A percentile compares a stretch with the other conserved stretches of the same genome.
These are phyloP conservation scores for Backusella westeae DNA, from an alignment of 192 early-diverging fungal genomes.

Conservation along the genomic window DNA sequence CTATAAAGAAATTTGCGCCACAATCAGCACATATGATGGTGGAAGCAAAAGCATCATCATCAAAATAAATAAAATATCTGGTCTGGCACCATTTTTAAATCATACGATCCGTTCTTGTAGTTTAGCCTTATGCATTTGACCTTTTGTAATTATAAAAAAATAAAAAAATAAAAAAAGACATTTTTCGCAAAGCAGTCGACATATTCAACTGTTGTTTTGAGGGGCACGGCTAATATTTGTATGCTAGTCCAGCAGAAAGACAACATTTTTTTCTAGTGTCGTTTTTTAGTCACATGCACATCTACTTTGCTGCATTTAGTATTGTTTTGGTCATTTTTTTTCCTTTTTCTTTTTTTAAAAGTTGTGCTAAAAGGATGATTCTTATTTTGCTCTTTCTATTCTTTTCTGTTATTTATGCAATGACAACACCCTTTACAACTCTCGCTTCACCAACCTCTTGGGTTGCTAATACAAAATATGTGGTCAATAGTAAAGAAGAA, in stretches of 20 bases:
- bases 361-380: not conserved
- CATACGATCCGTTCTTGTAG: too few relatives aligned
- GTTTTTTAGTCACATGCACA: not conserved
- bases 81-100: not conserved
- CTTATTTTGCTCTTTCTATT: not conserved
- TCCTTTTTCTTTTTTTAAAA: not conserved
- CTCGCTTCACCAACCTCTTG: not conserved
- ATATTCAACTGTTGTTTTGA: too few relatives aligned
- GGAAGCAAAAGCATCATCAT: not conserved
- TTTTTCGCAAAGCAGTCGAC: too few relatives aligned
- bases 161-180: too few relatives aligned
- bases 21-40: constrained; percentile 34
- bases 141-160: too few relatives aligned
- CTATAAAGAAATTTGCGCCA: constrained; percentile 68
- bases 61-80: not conserved
- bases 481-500: not conserved
- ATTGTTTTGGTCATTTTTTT: not conserved
- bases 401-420: not conserved
- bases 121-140: too few relatives aligned
- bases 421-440: not conserved
- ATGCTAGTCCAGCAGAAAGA: too few relatives aligned
- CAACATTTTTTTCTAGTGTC: not conserved
- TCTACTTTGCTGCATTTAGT: not conserved
- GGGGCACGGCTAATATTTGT: too few relatives aligned
- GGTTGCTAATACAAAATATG: not conserved